Evolutionary conservation across 352 stramenopile species (phyloP).

Genomic region (Pythium guiyangense): DNA sequence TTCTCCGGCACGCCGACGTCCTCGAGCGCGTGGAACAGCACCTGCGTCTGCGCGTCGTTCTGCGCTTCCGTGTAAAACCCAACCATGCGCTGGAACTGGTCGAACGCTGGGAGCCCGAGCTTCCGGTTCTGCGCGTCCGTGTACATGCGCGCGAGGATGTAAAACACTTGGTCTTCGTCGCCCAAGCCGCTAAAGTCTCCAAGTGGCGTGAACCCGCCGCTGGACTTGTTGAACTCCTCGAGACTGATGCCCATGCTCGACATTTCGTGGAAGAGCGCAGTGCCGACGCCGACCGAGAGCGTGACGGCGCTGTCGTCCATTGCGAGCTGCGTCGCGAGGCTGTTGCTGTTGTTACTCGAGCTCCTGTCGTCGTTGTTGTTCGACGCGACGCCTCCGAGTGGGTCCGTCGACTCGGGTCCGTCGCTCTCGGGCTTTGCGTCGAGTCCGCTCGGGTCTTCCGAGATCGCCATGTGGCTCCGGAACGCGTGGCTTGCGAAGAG

Average conservation of each 20-base stretch:
- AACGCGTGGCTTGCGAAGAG: constrained; percentile 74
- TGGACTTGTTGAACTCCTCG: constrained; percentile 46
- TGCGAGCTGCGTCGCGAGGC: constrained; percentile 3
- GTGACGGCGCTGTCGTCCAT: constrained; percentile 16
- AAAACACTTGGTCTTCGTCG: constrained; percentile 77
- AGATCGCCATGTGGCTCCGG: constrained; percentile 64
- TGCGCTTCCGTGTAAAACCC: constrained; percentile 79
- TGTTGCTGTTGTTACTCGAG: background rate
- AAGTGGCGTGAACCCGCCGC: constrained; percentile 20
- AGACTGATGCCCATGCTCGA: constrained; percentile 72
- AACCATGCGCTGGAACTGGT: constrained; percentile 82
- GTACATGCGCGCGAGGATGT: constrained; percentile 79
- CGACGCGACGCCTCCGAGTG: constrained; percentile 21
- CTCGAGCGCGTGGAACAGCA: constrained; percentile 68
- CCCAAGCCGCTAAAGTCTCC: constrained; percentile 39
- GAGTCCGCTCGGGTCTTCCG: constrained; percentile 11
- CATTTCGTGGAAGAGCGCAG: constrained; percentile 66
- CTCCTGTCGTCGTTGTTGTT: background rate
- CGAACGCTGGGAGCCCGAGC: constrained; percentile 75
- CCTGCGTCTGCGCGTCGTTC: constrained; percentile 64
- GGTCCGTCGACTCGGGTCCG: constrained; percentile 9
- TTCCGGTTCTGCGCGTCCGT: constrained; percentile 60
- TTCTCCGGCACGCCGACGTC: constrained; percentile 54
- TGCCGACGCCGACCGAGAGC: constrained; percentile 30
- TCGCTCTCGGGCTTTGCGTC: constrained; percentile 24